Evolutionary conservation across 2,329 filamentous ascomycete genomes (phyloP).

Genomic region (Bipolaris sorokiniana): DNA sequence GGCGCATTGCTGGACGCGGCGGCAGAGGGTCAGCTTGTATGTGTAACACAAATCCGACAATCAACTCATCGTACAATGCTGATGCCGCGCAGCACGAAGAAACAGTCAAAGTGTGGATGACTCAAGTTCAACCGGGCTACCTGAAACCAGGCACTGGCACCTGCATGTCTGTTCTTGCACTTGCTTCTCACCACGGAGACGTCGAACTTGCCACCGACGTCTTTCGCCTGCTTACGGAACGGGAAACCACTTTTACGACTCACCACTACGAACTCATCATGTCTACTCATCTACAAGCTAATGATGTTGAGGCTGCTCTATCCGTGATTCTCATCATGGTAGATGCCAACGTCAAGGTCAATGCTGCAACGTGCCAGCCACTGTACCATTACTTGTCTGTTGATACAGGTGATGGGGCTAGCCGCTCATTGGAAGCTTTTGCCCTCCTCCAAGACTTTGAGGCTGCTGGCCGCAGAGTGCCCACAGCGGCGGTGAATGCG

Average conservation of each 20-base stretch:
- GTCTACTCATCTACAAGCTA: constrained; percentile 67
- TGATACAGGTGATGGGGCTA: constrained; percentile 47
- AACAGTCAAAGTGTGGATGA: constrained; percentile 74
- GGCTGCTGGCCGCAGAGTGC: constrained; percentile 56
- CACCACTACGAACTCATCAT: constrained; percentile 83
- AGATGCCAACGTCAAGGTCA: constrained; percentile 64
- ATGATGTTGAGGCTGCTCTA: constrained; percentile 70
- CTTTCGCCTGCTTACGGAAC: constrained; percentile 67
- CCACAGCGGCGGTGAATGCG: constrained; percentile 58
- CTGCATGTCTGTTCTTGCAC: constrained; percentile 71
- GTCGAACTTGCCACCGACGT: constrained; percentile 72
- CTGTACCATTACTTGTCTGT: constrained; percentile 64
- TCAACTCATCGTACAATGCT: constrained; percentile 3
- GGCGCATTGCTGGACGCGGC: constrained; percentile 77
- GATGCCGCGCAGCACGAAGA: constrained; percentile 60
- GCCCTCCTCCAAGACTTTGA: constrained; percentile 63
- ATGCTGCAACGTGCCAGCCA: constrained; percentile 66
- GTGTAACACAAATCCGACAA: constrained; percentile 8
- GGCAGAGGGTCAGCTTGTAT: constrained; percentile 64
- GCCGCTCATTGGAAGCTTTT: constrained; percentile 61
- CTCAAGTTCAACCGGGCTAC: constrained; percentile 64
- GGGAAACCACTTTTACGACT: constrained; percentile 63
- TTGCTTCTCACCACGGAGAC: constrained; percentile 73
- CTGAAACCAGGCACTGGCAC: constrained; percentile 69
- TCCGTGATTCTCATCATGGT: constrained; percentile 76